phyloP scores from a whole-genome alignment of 768 basidiomycete genomes.

The Candolleomyces efflorescens region DNA sequence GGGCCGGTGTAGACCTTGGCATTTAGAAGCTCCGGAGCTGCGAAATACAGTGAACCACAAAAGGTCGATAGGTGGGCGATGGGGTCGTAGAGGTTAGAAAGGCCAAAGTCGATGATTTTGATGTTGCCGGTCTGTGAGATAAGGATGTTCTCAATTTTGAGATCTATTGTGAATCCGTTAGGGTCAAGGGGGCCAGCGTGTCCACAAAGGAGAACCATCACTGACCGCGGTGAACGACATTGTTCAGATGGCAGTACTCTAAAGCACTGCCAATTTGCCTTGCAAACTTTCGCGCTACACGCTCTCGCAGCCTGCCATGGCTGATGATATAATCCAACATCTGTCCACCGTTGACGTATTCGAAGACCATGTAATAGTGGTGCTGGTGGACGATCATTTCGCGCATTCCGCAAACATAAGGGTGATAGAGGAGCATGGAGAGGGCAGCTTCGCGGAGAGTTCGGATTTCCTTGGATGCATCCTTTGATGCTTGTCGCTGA shows the following conservation, averaged over 20 bases:
- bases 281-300: slow-evolving; percentile 96
- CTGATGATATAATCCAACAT: slow-evolving; percentile 99
- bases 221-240: slow-evolving; percentile 90
- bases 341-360: slow-evolving; percentile 98
- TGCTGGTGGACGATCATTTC: slow-evolving; percentile 97
- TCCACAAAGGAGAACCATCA: not conserved
- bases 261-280: slow-evolving; percentile 95
- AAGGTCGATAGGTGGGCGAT: slow-evolving; percentile 82
- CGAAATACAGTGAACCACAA: slow-evolving; percentile 97
- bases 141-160: slow-evolving; percentile 99
- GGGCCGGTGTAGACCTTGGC: slow-evolving; percentile 97
- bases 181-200: not conserved
- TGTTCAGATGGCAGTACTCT: slow-evolving; percentile 96
- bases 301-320: slow-evolving; percentile 91
- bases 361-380: slow-evolving; percentile 99
- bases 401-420: slow-evolving; percentile 99
- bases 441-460: slow-evolving; percentile 95
- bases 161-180: slow-evolving; percentile 43
- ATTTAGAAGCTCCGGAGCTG: slow-evolving; percentile 95
- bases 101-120: slow-evolving; percentile 99
- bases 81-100: slow-evolving; percentile 94
- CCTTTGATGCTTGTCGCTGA: slow-evolving; percentile 79
- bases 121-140: slow-evolving; percentile 98
- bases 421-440: slow-evolving; percentile 94
- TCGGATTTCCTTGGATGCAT: slow-evolving; percentile 94